Evolutionary conservation across 1,139 yeast species (phyloP), one percentile per base, ranked within the genome.

Genomic region (Suhomyces maxii): DNA sequence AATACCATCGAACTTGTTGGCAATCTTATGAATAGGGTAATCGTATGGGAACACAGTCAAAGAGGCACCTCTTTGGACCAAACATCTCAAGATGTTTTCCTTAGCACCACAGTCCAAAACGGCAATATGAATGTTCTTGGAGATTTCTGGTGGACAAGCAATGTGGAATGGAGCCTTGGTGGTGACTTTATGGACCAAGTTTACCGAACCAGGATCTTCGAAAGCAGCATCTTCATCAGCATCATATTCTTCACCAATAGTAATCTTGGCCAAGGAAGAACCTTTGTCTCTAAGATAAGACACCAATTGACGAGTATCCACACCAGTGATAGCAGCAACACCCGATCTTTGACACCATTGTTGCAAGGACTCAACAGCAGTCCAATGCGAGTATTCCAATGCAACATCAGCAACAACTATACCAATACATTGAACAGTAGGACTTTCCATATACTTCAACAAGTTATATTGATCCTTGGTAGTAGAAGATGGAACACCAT

Each of bases 311-410:
- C 99, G 86, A 52, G 99, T 93, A 68, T 93, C 99, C 45, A 93
- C 97, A 49, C 97, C 99, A 36, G 97, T 83, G 58, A 93, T 87
- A 45, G 97, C 99, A 48, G 98, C 96, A 46, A 93, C 95, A 35
- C 96, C 97, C 57, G 90, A 95, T 64, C 97, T 84, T 69, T 88
- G 82, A 74, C 99, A 93, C 98, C 98, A 93, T 59, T 87, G 89
- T 54, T 89, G 89, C 49, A 93, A 79, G 25, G 96, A 86, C 73
- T 93, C 98, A 37, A 93, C 97, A 5, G 99, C 99, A 37, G 98
- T 91, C 99, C 99, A 93, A 68, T 93, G 99, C 23, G 97, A 89
- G 70, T 93, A 89, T 65, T 89, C 82, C 76, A 91, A 80, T 28
- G 99, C 98, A 49, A 83, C 97, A 63, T 93, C 97, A 36, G 96